These are phyloP conservation scores for Rickenella mellea DNA, from an alignment of 768 basidiomycete species.

Conservation along the genomic window DNA sequence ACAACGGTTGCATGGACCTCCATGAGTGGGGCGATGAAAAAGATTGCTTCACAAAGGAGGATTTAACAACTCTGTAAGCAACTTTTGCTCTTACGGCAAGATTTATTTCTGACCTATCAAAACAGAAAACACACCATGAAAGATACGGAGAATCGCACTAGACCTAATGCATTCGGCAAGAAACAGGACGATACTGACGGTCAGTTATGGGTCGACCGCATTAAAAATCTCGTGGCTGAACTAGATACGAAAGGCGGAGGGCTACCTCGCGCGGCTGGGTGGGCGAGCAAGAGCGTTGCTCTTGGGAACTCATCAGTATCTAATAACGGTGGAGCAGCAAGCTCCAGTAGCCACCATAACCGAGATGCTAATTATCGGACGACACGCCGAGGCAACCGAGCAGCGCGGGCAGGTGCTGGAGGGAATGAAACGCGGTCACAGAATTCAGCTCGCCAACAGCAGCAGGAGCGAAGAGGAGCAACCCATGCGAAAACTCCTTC, in stretches of 20 bases:
- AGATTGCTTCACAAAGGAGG: constrained; percentile 96
- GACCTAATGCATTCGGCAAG: constrained; percentile 37
- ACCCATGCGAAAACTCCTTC: constrained; percentile 34
- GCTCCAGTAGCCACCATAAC: constrained; percentile 6
- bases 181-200: constrained; percentile 55
- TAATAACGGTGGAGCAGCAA: background rate
- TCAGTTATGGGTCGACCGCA: constrained; percentile 17
- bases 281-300: constrained; percentile 27
- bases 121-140: constrained; percentile 87
- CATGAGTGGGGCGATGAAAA: constrained; percentile 99
- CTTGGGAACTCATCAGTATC: constrained; percentile 3
- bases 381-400: constrained; percentile 10
- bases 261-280: constrained; percentile 49
- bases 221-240: constrained; percentile 4
- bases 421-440: constrained; percentile 25
- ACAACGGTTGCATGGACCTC: constrained; percentile 85
- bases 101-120: constrained; percentile 5
- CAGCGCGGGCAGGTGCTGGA: constrained; percentile 42
- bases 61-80: constrained; percentile 80
- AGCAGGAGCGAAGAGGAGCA: constrained; percentile 33
- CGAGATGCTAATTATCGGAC: constrained; percentile 10
- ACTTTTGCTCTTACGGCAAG: constrained; percentile 4
- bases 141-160: constrained; percentile 65
- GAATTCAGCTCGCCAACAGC: constrained; percentile 7
- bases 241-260: too few species aligned